Evolutionary conservation across 306 rosid genomes (phyloP), one percentile per base, ranked within the genome.

Genomic region (Boehmeria nivea): DNA sequence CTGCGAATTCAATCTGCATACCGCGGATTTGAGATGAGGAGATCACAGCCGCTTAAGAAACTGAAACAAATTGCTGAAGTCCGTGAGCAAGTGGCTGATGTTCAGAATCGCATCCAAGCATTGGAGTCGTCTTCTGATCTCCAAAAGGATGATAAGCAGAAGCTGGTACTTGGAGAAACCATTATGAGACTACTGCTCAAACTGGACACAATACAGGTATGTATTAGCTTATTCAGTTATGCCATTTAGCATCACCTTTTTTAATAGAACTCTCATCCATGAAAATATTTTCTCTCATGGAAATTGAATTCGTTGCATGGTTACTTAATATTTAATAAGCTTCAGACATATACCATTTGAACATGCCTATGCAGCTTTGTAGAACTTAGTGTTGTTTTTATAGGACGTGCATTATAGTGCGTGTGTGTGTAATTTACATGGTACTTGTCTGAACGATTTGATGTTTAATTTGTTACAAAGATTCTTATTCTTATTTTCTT

Each of bases 171-270:
- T 72, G 95, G 82, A 57, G 97, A 86, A 58, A 78, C 59, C 55
- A 84, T 90, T 50, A 90, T 86, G 97, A 72, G 82, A 27, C 85
- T 82, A 16, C 67, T 90, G 50, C 71, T 86, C 8, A 72, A 78
- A 68, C 43, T 90, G 74, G 97, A 90, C 63, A 70, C 94, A 0
- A 55, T 86, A 28, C 95, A 90, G 95, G 97, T 90, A 67, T 19
- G 49, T 45, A 8, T 10, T 31, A 4, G 36, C 36, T 31, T 31
- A 31, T 10, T 31, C 9, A 6, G 36, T 31, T 4, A 31, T 10
- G 9, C 8, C 5, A 1, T 31, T 31, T 2, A 2, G n/a, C n/a
- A n/a, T n/a, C n/a, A n/a, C n/a, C n/a, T n/a, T n/a, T n/a, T n/a
- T n/a, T n/a, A n/a, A n/a, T n/a, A n/a, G n/a, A n/a, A n/a, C n/a